Base-by-base conservation (phyloP, 805 yeast genomes). In the Saccharomycopsis fermentans region DNA sequence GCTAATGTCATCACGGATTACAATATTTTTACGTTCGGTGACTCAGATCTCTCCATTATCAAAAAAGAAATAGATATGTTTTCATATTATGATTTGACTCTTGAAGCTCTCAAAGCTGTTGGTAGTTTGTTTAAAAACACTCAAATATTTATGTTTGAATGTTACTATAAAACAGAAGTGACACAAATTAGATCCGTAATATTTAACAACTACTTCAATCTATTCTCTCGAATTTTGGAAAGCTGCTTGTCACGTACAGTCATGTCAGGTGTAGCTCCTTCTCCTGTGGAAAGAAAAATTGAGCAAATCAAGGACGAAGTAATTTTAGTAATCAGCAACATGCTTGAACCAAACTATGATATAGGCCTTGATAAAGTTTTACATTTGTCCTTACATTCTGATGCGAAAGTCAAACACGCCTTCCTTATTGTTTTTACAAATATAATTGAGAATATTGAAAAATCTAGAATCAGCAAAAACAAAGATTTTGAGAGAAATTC, bases 401-500 rank as follows among this genome's bases (percentile, higher is more conserved):
- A 86, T 67, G 69, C 73, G 14, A 77, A 82, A 56, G 83, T 88
- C 32, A 74, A 94, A 60, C 74, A 84, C 11, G 82, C 95, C 0
- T 87, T 89, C 66, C 74, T 90, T 66, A 84, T 84, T 59, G 92
- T 90, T 1, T 89, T 90, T 63, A 81, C 86, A 2, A 82, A 84
- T 56, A 86, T 87, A 67, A 72, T 81, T 63, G 66, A 75, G 27
- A 69, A 70, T 51, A 58, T 65, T 17, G 65, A 69, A 32, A 63
- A 65, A 48, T 54, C 66, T n/a, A 58, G 36, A 29, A 19, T 16
- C 8, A 62, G 57, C 54, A 62, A 57, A 11, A 65, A 67, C 26
- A 57, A 64, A 17, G 65, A 65, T 2, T 63, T 68, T n/a, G 63
- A 68, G 3, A 70, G 67, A 36, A 65, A 66, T 3, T 54, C 68